Conservation (phyloP, 2,329 filamentous ascomycete genomes). For the Sarocladium oryzae region DNA sequence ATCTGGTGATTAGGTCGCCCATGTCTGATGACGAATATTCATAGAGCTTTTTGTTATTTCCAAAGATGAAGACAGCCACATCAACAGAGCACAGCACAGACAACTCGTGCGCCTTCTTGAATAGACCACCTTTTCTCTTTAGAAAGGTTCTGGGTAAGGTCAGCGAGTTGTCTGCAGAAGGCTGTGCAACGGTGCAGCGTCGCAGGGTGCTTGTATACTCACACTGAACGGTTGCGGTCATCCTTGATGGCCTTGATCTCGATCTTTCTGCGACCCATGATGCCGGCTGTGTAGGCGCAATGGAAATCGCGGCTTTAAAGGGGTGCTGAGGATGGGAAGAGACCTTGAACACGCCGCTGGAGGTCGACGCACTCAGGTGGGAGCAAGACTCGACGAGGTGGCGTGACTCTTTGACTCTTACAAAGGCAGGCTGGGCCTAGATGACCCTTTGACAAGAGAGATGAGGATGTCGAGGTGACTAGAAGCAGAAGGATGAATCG, state of each 20-base stretch:
- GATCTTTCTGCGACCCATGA: constrained; percentile 97
- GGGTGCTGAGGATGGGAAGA: not conserved
- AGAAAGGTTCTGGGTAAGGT: constrained; percentile 72
- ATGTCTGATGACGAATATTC: constrained; percentile 95
- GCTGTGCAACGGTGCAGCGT: constrained; percentile 3
- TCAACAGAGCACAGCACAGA: constrained; percentile 97
- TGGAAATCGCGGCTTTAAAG: not conserved
- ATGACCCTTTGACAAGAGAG: not conserved
- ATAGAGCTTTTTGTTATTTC: constrained; percentile 97
- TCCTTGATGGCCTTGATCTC: constrained; percentile 99
- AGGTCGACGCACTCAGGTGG: not conserved
- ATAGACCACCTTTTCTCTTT: constrained; percentile 96
- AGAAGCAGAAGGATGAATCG: not conserved
- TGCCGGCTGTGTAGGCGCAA: constrained; percentile 11
- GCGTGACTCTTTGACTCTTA: not conserved
- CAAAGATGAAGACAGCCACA: constrained; percentile 97
- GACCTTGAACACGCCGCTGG: not conserved
- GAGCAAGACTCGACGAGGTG: constrained; percentile 5
- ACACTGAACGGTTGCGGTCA: constrained; percentile 96
- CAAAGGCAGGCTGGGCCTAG: not conserved
- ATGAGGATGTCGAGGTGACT: not conserved
- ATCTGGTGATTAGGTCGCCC: constrained; percentile 79
- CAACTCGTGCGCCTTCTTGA: constrained; percentile 99
- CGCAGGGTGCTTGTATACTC: constrained; percentile 36
- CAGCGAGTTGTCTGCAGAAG: constrained; percentile 15